A percentile compares a stretch with the other conserved stretches of the same genome.
phyloP scores from a whole-genome alignment of 352 stramenopile genomes.

The Pythium oligandrum region DNA sequence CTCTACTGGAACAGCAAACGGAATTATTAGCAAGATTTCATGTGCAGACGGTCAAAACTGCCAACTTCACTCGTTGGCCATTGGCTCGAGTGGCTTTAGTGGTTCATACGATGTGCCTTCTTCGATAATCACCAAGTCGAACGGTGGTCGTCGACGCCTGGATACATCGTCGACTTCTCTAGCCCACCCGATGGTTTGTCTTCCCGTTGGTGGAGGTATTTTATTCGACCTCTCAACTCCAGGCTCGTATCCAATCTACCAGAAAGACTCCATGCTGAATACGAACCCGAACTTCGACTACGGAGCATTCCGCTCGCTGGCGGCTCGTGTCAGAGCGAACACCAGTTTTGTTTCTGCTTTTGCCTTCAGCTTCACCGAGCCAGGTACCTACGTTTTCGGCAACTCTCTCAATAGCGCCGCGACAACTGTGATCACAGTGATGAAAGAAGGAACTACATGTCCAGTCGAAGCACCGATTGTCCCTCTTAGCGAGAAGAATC shows the following conservation, averaged over 20 bases:
- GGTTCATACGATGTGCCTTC: constrained; percentile 58
- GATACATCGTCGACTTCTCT: constrained; percentile 26
- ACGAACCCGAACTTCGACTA: constrained; percentile 92
- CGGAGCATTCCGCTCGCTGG: constrained; percentile 73
- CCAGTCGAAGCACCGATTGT: constrained; percentile 81
- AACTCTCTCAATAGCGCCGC: constrained; percentile 65
- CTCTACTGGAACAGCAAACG: constrained; percentile 8
- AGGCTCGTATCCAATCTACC: constrained; percentile 87
- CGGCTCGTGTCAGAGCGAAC: constrained; percentile 57
- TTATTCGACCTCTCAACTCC: constrained; percentile 85
- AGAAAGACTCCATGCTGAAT: constrained; percentile 94
- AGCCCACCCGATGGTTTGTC: constrained; percentile 84
- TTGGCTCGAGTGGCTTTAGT: constrained; percentile 47
- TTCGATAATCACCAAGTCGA: constrained; percentile 10
- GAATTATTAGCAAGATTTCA: constrained; percentile 55
- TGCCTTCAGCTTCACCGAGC: constrained; percentile 80
- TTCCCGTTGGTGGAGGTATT: constrained; percentile 72
- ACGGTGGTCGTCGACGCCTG: constrained; percentile 16
- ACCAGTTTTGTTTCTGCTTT: constrained; percentile 64
- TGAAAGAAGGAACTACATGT: constrained; percentile 64
- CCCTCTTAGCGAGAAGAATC: constrained; percentile 78
- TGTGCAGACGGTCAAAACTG: constrained; percentile 30
- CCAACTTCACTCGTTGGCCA: constrained; percentile 48
- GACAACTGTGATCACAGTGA: constrained; percentile 83
- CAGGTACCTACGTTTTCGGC: constrained; percentile 88